These are phyloP conservation scores for Pyrenopolyporus hunteri DNA, from an alignment of 495 filamentous ascomycete genomes.

Conservation along the genomic window DNA sequence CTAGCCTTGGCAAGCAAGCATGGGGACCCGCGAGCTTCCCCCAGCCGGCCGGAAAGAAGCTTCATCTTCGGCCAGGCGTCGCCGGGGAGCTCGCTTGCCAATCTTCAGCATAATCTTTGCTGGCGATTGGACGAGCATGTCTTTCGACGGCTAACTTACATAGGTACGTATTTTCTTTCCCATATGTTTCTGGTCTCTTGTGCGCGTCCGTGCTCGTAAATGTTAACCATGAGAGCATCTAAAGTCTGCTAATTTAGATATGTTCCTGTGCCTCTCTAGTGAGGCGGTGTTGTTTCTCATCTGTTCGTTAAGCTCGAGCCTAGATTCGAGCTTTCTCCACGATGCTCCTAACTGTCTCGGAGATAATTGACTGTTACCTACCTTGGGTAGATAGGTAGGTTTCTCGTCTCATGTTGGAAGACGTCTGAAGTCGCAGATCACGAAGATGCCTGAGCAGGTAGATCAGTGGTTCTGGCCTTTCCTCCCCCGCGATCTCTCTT, in stretches of 20 bases:
- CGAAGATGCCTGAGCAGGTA: not conserved
- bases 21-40: slow-evolving; percentile 33
- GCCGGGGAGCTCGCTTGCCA: slow-evolving; percentile 24
- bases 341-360: not conserved
- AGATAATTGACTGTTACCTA: too few species aligned
- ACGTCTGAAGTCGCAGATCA: slow-evolving; percentile 26
- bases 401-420: slow-evolving; percentile 22
- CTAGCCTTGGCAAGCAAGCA: slow-evolving; percentile 30
- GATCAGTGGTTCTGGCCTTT: slow-evolving; percentile 20
- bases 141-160: not conserved
- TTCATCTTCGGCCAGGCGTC: slow-evolving; percentile 34
- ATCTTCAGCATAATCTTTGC: slow-evolving; percentile 15
- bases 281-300: slow-evolving; percentile 7
- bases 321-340: not conserved
- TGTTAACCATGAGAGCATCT: not conserved
- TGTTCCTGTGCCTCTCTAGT: not conserved
- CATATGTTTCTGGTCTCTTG: not conserved
- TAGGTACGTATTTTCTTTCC: not conserved
- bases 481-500: slow-evolving; percentile 28
- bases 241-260: not conserved
- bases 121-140: slow-evolving; percentile 9
- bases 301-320: not conserved
- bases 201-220: not conserved
- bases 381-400: not conserved
- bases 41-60: slow-evolving; percentile 22